Conservation (phyloP, 768 basidiomycete genomes). For the Lepiota subincarnata region DNA sequence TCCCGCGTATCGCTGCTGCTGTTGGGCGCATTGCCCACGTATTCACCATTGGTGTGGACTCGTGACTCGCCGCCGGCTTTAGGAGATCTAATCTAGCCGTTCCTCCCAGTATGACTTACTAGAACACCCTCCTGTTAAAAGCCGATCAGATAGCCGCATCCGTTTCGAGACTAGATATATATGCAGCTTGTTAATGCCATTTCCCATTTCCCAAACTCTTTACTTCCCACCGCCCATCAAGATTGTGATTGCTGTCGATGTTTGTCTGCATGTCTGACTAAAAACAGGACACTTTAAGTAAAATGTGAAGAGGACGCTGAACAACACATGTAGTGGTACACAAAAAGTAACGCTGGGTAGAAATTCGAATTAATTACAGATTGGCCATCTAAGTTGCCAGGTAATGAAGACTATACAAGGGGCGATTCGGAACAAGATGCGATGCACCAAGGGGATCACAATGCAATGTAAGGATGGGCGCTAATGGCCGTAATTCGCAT, state of each 20-base stretch:
- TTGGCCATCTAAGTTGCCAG: constrained; percentile 4
- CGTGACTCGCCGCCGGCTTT: constrained; percentile 20
- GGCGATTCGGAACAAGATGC: neutral
- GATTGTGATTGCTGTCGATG: neutral
- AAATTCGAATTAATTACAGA: constrained; percentile 10
- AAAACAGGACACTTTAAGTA: neutral
- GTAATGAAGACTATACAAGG: neutral
- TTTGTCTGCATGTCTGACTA: neutral
- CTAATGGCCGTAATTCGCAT: constrained; percentile 9
- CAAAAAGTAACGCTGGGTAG: neutral
- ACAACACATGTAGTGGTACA: neutral
- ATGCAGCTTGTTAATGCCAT: too few relatives aligned
- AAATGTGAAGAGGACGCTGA: neutral
- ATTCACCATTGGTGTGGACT: constrained; percentile 63
- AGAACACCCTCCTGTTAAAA: neutral
- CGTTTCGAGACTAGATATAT: neutral
- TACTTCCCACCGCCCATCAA: too few relatives aligned
- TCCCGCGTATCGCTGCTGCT: constrained; percentile 65
- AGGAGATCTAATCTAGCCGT: constrained; percentile 5
- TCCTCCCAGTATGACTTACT: neutral
- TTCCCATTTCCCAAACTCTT: too few relatives aligned
- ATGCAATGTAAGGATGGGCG: neutral
- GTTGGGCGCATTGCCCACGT: constrained; percentile 56
- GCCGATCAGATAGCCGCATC: constrained; percentile 1
- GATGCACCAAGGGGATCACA: neutral